Percentiles rank a stretch among this genome's conserved stretches.
Conservation (phyloP, 2,329 filamentous ascomycete species). For the Hypoxylon sp. region DNA sequence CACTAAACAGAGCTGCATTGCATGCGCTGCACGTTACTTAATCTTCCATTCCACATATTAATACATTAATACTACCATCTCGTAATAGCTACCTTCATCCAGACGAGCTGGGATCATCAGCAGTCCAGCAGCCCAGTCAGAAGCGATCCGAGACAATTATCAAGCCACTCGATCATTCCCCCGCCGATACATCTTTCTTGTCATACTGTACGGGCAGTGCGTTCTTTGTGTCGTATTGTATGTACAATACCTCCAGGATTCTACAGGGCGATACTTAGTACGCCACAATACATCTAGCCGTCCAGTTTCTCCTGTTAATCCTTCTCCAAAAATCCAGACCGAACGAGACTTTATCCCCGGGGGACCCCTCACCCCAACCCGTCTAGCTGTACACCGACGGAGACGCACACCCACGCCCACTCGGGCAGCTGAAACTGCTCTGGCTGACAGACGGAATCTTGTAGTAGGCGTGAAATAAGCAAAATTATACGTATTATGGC, state of each 20-base stretch:
- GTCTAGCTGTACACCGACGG: slow-evolving; percentile 40
- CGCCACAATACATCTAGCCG: slow-evolving; percentile 32
- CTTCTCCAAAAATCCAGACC: slow-evolving; percentile 32
- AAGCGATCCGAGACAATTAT: slow-evolving; percentile 39
- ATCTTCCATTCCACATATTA: slow-evolving; percentile 42
- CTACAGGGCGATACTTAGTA: slow-evolving; percentile 32
- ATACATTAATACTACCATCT: slow-evolving; percentile 43
- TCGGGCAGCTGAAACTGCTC: slow-evolving; percentile 41
- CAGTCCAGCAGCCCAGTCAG: slow-evolving; percentile 35
- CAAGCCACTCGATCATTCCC: slow-evolving; percentile 43
- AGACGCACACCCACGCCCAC: slow-evolving; percentile 40
- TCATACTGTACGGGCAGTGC: slow-evolving; percentile 22
- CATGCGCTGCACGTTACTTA: slow-evolving; percentile 44
- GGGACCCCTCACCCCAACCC: slow-evolving; percentile 35
- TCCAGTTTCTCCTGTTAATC: slow-evolving; percentile 20
- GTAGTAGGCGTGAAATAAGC: slow-evolving; percentile 41
- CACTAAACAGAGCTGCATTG: slow-evolving; percentile 40
- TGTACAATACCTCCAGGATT: slow-evolving; percentile 39
- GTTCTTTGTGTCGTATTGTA: slow-evolving; percentile 30
- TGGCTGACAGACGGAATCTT: slow-evolving; percentile 40
- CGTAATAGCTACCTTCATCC: slow-evolving; percentile 38
- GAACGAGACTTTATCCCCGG: slow-evolving; percentile 43
- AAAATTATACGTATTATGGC: slow-evolving; percentile 53
- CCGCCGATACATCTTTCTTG: slow-evolving; percentile 39
- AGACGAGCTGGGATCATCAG: slow-evolving; percentile 35